Percentiles rank a stretch among this genome's conserved stretches.
Conservation (phyloP, 495 filamentous ascomycete genomes). For the Annulohypoxylon maeteangense region DNA sequence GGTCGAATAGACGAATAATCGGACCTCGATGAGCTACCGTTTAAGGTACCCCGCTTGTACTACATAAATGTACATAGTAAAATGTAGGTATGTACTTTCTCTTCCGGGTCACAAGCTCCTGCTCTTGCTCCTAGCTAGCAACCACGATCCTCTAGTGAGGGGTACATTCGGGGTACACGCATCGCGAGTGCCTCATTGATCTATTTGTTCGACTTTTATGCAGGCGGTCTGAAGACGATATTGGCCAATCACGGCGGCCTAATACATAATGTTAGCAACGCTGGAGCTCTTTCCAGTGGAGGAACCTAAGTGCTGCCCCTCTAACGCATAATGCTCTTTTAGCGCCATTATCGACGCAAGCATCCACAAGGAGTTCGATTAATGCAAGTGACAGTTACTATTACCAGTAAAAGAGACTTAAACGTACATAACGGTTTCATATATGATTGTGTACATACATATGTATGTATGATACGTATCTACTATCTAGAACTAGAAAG, state of each 20-base stretch:
- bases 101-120: slow-evolving; percentile 23
- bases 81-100: not conserved
- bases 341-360: slow-evolving; percentile 33
- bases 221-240: slow-evolving; percentile 19
- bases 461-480: too few species aligned
- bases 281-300: slow-evolving; percentile 4
- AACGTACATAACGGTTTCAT: slow-evolving; percentile 5
- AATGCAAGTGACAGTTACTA: slow-evolving; percentile 32
- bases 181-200: slow-evolving; percentile 2
- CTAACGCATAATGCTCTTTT: slow-evolving; percentile 18
- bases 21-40: not conserved
- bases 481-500: too few species aligned
- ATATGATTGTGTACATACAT: too few species aligned
- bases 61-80: not conserved
- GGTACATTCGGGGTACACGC: slow-evolving; percentile 30
- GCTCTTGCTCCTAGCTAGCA: slow-evolving; percentile 22
- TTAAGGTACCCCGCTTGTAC: slow-evolving; percentile 1
- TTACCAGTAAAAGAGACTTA: slow-evolving; percentile 18
- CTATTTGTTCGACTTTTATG: slow-evolving; percentile 1
- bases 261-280: slow-evolving; percentile 31
- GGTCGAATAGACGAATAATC: not conserved
- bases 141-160: slow-evolving; percentile 19
- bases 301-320: slow-evolving; percentile 7
- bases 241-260: slow-evolving; percentile 22
- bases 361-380: slow-evolving; percentile 16